A percentile compares a stretch with the other conserved stretches of the same genome.
Conservation (phyloP, 768 basidiomycete genomes). For the Leucocoprinus leucothites region DNA sequence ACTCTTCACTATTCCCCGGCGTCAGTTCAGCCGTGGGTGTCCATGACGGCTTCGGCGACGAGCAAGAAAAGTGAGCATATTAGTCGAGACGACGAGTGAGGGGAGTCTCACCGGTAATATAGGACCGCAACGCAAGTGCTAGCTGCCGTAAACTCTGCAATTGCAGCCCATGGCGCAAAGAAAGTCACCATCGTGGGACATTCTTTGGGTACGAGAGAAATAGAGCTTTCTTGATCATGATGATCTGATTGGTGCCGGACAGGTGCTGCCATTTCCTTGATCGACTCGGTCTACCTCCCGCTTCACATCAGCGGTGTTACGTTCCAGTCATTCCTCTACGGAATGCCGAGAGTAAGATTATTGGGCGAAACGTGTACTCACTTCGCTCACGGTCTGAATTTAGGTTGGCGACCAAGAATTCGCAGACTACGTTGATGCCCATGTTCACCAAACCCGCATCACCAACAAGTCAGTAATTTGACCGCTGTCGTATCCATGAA, state of each 20-base stretch:
- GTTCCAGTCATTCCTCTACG: slow-evolving; percentile 14
- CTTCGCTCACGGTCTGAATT: slow-evolving; percentile 11
- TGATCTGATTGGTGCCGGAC: neutral
- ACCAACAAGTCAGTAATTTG: slow-evolving; percentile 40
- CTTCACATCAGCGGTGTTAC: slow-evolving; percentile 12
- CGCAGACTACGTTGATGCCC: slow-evolving; percentile 51
- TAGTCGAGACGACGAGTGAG: neutral
- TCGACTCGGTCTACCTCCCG: slow-evolving; percentile 8
- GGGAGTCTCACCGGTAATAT: neutral
- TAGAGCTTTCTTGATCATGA: slow-evolving; percentile 1
- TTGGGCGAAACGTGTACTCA: slow-evolving; percentile 1
- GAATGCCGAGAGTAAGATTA: slow-evolving; percentile 28
- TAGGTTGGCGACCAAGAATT: slow-evolving; percentile 52
- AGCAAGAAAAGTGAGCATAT: slow-evolving; percentile 35
- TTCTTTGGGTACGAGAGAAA: slow-evolving; percentile 32
- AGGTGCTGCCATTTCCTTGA: slow-evolving; percentile 11
- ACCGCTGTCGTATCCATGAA: neutral
- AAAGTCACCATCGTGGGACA: slow-evolving; percentile 42
- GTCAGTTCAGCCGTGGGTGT: slow-evolving; percentile 32
- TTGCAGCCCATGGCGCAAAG: slow-evolving; percentile 28
- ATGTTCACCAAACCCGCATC: slow-evolving; percentile 45
- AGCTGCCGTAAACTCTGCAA: slow-evolving; percentile 34
- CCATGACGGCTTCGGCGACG: slow-evolving; percentile 40
- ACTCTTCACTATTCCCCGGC: slow-evolving; percentile 42
- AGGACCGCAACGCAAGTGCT: slow-evolving; percentile 40